Base-by-base conservation (phyloP, 495 filamentous ascomycete genomes). In the Penicillium riverlandense region DNA sequence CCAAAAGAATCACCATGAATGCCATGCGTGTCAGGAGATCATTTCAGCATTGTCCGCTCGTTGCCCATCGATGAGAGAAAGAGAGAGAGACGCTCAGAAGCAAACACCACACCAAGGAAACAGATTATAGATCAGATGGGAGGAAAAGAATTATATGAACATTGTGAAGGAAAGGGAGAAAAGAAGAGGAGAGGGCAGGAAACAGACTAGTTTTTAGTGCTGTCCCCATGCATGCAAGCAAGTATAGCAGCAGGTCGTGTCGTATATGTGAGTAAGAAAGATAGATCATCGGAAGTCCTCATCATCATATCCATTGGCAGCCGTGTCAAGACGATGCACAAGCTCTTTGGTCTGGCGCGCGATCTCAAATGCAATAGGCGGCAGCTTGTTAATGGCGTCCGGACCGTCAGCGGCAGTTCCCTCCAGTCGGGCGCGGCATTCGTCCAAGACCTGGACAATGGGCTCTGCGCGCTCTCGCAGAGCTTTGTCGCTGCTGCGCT, bases 281-380 rank as follows among this genome's bases (percentile, higher is more conserved):
- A 22, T 22, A 22, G 22, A 22, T 22, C 22, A 73, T 38, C 62
- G 62, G 45, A 73, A 73, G 36, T 73, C 69, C 38, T 75, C 70
- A 11, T 64, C 65, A 13, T 67, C 70, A 9, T 61, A 62, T 31
- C 54, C 61, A 9, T 61, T 50, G 7, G 65, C 55, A 46, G 59
- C 56, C 8, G 59, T 50, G 38, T 70, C 65, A 27, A 75, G 54
- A 29, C 62, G 63, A 31, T 69, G 62, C n/a, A 72, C 80, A 40
- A 89, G 68, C 56, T 88, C 84, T 57, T 89, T 94, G 45, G 84
- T 89, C 62, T 86, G 83, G 34, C 85, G 73, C 2, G 86, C 89
- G 55, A 92, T 83, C 67, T 89, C 86, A 62, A 95, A 95, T 12
- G 88, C 88, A 49, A 94, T 79, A 8, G 88, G 88, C 12, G 89